phyloP scores from a whole-genome alignment of 2,329 filamentous ascomycete species.

The Didymosphaeria variabile region DNA sequence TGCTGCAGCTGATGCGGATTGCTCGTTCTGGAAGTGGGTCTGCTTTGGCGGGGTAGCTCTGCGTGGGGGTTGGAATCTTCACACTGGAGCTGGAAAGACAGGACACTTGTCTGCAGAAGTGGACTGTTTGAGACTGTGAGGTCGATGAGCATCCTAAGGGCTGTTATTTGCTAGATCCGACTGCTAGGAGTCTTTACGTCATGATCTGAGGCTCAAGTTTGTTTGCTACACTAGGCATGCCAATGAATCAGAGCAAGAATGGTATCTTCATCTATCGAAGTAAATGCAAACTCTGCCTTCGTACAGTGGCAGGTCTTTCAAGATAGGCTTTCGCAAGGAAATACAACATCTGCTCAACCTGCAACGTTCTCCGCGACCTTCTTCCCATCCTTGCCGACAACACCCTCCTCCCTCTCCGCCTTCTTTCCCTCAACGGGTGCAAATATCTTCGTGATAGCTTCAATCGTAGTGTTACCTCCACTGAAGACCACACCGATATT shows the following conservation, averaged over 20 bases:
- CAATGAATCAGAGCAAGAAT: neutral
- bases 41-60: neutral
- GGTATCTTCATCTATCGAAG: neutral
- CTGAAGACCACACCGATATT: slow-evolving; percentile 69
- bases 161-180: neutral
- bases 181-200: neutral
- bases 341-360: slow-evolving; percentile 25
- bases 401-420: slow-evolving; percentile 52
- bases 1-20: neutral
- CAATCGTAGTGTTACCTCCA: slow-evolving; percentile 72
- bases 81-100: no score
- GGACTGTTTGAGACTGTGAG: neutral
- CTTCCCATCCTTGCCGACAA: slow-evolving; percentile 52
- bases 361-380: slow-evolving; percentile 58
- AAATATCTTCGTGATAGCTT: slow-evolving; percentile 67
- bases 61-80: slow-evolving; percentile 1
- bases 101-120: no score
- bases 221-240: neutral
- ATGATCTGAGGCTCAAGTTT: neutral
- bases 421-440: slow-evolving; percentile 35
- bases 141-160: no score
- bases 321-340: no score
- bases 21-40: slow-evolving; percentile 8
- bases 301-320: no score
- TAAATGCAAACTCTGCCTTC: neutral